Evolutionary conservation across 352 stramenopile genomes (phyloP), one percentile per base, ranked within the genome.

Genomic region (Phytopythium litorale): DNA sequence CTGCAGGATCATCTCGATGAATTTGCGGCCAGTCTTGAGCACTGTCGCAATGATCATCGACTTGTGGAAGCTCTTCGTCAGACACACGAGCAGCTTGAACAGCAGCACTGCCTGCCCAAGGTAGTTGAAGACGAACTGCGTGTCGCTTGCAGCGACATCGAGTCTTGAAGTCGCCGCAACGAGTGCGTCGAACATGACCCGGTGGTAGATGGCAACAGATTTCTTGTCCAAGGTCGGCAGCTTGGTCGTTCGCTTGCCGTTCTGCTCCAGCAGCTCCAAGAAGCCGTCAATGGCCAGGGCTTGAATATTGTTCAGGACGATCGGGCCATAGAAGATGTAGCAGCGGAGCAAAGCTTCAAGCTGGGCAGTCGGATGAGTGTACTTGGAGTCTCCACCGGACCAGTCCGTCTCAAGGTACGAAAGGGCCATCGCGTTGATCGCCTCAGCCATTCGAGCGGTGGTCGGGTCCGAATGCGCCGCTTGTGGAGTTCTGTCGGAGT

Each of bases 1-100:
- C 21, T 65, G 56, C 2, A 88, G 38, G 13, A 89, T 64, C 30
- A 71, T 70, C 42, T 87, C 73, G 52, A 89, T 66, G 42, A 85
- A 89, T 33, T 71, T 73, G n/a, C 74, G 66, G 1, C 78, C 76
- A 33, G 63, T 45, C 42, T 88, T 87, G 19, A 89, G 68, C n/a
- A 88, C 76, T 13, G 70, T 75, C 9, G 74, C 62, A 19, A 87
- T 60, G 23, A 89, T 68, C 58, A 65, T 68, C 4, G 73, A 58
- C 45, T 78, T 83, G 38, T 83, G 78, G 62, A 79, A 88, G 58
- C 72, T 79, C 63, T 84, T 84, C 0, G 80, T 87, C 23, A 89
- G 65, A 3, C 63, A 74, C 8, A 89, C 78, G 4, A 89, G 75
- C 19, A 89, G 38, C 67, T 87, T 80, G 45, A 89, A 88, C 35